These are phyloP conservation scores for Trypanosoma cruzi DNA, from an alignment of 208 protist genomes.

Conservation along the genomic window DNA sequence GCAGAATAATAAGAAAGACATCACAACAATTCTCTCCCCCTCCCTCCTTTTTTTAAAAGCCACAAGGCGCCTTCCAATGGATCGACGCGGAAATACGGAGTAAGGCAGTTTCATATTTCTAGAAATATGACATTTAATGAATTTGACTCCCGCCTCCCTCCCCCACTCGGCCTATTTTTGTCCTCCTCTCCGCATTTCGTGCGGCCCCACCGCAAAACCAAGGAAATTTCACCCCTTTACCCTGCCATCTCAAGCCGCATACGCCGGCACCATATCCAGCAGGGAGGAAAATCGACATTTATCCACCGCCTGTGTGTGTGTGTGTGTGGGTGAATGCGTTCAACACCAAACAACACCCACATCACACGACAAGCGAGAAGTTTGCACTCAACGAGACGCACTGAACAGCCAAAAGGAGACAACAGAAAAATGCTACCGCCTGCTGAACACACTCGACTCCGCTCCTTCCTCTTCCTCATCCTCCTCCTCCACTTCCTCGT, in stretches of 20 bases:
- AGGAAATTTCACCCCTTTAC: neutral
- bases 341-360: neutral
- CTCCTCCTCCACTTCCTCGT: constrained; percentile 9
- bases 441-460: neutral
- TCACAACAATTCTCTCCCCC: neutral
- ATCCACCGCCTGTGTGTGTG: neutral
- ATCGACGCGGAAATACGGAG: neutral
- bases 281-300: neutral
- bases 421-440: neutral
- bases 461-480: too few relatives aligned
- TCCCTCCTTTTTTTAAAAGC: neutral
- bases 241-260: neutral
- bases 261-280: neutral
- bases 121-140: neutral
- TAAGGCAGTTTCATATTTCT: neutral
- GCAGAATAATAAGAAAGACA: neutral
- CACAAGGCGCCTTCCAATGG: neutral
- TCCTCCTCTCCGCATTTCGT: neutral
- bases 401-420: neutral
- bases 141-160: neutral
- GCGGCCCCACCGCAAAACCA: neutral
- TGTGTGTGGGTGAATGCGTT: neutral
- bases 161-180: too few relatives aligned
- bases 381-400: neutral
- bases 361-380: neutral